Evolutionary conservation across 2,329 filamentous ascomycete species (phyloP).

Genomic region (Kalmusia sp.): DNA sequence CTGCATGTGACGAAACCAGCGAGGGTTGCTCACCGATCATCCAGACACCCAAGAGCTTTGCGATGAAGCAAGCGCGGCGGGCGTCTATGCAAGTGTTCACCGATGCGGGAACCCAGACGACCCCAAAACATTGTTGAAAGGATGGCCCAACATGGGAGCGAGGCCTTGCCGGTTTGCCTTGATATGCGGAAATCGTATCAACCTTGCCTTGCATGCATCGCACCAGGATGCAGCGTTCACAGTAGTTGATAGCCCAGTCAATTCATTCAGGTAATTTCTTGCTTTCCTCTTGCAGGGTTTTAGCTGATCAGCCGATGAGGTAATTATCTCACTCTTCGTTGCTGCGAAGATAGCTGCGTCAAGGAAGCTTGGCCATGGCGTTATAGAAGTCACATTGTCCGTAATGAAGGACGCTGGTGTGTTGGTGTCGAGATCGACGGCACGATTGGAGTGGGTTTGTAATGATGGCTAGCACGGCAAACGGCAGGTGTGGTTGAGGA

Average conservation of each 20-base stretch:
- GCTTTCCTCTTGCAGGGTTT: not conserved
- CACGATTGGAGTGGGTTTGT: too few species aligned
- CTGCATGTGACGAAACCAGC: constrained; percentile 8
- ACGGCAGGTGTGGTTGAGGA: too few species aligned
- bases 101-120: constrained; percentile 20
- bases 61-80: constrained; percentile 5
- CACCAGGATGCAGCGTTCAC: not conserved
- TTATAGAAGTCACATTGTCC: not conserved
- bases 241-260: not conserved
- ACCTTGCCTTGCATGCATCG: not conserved
- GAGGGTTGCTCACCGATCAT: constrained; percentile 14
- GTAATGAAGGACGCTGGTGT: too few species aligned
- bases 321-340: not conserved
- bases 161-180: not conserved
- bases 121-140: not conserved
- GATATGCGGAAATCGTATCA: not conserved
- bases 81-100: constrained; percentile 17
- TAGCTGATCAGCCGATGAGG: constrained; percentile 1
- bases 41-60: not conserved
- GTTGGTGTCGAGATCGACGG: too few species aligned
- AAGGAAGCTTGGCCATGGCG: not conserved
- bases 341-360: not conserved
- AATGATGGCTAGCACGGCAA: too few species aligned
- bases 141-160: not conserved
- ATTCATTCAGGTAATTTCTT: not conserved